Percentiles rank a stretch among this genome's conserved stretches.
Evolutionary conservation across 441 rosid genomes (phyloP).

Genomic region (Isatis lusitanica): DNA sequence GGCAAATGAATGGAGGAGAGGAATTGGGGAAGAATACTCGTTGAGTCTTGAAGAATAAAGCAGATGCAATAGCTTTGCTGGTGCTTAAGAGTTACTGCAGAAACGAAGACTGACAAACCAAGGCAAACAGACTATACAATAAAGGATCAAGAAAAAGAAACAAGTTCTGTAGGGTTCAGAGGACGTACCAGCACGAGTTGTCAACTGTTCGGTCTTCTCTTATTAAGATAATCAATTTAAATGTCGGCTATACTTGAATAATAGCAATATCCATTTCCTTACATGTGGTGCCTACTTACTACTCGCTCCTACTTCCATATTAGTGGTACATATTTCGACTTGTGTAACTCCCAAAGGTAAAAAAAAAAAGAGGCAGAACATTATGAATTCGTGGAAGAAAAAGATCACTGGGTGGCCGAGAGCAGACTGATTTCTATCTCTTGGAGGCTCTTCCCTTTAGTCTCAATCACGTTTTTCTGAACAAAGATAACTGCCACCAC

Average conservation of each 20-base stretch:
- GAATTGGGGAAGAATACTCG: not conserved
- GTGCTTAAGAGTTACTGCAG: not conserved
- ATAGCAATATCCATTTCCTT: constrained; percentile 3
- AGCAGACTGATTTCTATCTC: constrained; percentile 65
- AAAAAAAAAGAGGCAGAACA: not conserved
- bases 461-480: constrained; percentile 64
- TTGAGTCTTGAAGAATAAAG: constrained; percentile 9
- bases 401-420: constrained; percentile 23
- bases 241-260: constrained; percentile 15
- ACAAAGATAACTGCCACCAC: constrained; percentile 58
- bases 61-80: constrained; percentile 6
- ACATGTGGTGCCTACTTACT: constrained; percentile 20
- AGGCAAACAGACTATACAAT: constrained; percentile 8
- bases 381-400: not conserved
- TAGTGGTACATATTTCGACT: not conserved
- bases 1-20: constrained; percentile 16
- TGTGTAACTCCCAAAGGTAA: not conserved
- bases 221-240: constrained; percentile 2
- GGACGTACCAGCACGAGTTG: not conserved
- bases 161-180: not conserved
- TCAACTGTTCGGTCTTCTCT: not conserved
- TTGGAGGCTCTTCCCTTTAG: constrained; percentile 77
- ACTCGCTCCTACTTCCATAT: constrained; percentile 23
- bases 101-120: constrained; percentile 3
- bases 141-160: constrained; percentile 18